These are phyloP conservation scores for Gyrodon lividus DNA, from an alignment of 768 basidiomycete genomes.

Conservation along the genomic window DNA sequence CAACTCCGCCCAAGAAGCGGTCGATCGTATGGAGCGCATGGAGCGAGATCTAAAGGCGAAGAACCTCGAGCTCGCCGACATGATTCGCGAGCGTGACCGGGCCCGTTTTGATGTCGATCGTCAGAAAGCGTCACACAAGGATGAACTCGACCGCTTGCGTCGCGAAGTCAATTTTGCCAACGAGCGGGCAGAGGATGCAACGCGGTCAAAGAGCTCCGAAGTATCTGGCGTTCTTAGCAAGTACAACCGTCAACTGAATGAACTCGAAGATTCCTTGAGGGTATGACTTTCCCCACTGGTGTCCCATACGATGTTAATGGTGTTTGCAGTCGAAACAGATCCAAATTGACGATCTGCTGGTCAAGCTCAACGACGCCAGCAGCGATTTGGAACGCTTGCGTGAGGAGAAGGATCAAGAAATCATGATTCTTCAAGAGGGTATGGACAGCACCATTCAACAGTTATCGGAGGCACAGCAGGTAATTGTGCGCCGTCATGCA, in stretches of 20 bases:
- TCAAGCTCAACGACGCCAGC: constrained; percentile 71
- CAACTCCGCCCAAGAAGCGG: constrained; percentile 96
- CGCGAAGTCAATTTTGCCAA: constrained; percentile 94
- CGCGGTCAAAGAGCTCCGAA: constrained; percentile 89
- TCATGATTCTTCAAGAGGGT: constrained; percentile 91
- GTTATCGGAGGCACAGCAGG: constrained; percentile 84
- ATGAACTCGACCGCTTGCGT: constrained; percentile 88
- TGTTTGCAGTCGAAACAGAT: constrained; percentile 80
- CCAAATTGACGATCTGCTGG: constrained; percentile 90
- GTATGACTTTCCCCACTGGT: constrained; percentile 43
- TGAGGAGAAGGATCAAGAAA: constrained; percentile 97
- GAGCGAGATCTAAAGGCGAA: constrained; percentile 98
- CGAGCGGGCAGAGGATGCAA: constrained; percentile 94
- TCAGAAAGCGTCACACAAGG: constrained; percentile 90
- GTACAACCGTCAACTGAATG: constrained; percentile 93
- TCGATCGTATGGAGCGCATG: constrained; percentile 99
- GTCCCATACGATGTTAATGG: constrained; percentile 12
- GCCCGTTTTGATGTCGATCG: constrained; percentile 95
- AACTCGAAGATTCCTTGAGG: constrained; percentile 93
- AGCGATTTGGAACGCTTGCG: constrained; percentile 77
- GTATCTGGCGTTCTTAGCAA: constrained; percentile 84
- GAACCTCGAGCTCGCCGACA: constrained; percentile 96
- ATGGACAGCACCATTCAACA: constrained; percentile 91
- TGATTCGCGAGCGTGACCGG: constrained; percentile 96
- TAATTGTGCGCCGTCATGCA: constrained; percentile 30